phyloP scores from a whole-genome alignment of 495 filamentous ascomycete species.

The Aspergillus sparsus region DNA sequence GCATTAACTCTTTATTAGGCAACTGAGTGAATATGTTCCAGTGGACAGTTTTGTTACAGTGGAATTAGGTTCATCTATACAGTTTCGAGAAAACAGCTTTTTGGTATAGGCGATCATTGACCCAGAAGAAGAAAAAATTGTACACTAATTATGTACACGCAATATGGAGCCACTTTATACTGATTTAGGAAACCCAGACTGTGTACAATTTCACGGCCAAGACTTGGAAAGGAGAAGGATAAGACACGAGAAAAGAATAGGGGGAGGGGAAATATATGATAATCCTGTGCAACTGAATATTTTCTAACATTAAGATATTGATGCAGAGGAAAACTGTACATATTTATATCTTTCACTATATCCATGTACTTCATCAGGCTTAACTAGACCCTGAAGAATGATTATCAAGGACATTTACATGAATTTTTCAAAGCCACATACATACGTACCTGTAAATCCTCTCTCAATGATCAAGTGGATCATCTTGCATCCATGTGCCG shows the following conservation, averaged over 20 bases:
- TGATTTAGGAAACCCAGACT: constrained; percentile 13
- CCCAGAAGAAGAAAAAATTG: constrained; percentile 12
- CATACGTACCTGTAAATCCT: constrained; percentile 10
- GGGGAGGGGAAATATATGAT: background rate
- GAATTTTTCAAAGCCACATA: constrained; percentile 3
- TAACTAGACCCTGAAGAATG: background rate
- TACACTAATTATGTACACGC: constrained; percentile 19
- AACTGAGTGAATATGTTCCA: background rate
- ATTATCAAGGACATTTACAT: background rate
- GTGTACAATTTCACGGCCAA: constrained; percentile 15
- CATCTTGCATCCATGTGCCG: constrained; percentile 26
- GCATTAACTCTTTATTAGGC: background rate
- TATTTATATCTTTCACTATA: background rate
- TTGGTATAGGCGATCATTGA: constrained; percentile 1
- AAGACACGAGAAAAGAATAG: constrained; percentile 10
- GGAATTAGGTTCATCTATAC: constrained; percentile 9
- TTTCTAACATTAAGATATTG: too few species aligned
- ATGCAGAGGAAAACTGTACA: too few species aligned
- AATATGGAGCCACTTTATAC: constrained; percentile 24
- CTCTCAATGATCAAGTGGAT: constrained; percentile 16
- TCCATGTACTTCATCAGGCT: background rate
- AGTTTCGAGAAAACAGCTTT: constrained; percentile 16
- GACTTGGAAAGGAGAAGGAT: constrained; percentile 14
- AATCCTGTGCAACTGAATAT: too few species aligned
- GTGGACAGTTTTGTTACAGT: constrained; percentile 2